phyloP scores from a whole-genome alignment of 768 basidiomycete species.

The Termitomyces sp. region DNA sequence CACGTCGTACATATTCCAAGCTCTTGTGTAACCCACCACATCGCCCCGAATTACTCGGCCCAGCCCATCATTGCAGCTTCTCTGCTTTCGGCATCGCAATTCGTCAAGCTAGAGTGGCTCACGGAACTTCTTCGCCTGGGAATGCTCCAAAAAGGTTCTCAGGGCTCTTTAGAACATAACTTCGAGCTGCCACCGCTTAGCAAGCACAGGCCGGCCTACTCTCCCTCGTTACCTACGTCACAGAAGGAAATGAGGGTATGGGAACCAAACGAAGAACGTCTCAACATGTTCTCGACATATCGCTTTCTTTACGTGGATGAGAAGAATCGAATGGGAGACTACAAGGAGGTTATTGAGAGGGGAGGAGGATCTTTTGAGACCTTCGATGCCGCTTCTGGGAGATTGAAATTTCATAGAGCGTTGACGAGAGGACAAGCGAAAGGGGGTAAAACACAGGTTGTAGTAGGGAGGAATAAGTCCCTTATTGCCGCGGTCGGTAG shows the following conservation, averaged over 20 bases:
- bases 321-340: constrained; percentile 40
- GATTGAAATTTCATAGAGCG: constrained; percentile 43
- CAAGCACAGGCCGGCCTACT: constrained; percentile 57
- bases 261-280: constrained; percentile 63
- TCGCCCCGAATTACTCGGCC: constrained; percentile 45
- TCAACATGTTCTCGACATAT: constrained; percentile 44
- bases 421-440: constrained; percentile 49
- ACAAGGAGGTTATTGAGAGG: constrained; percentile 47
- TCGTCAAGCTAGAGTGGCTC: constrained; percentile 69
- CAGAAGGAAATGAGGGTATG: constrained; percentile 52
- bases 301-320: constrained; percentile 62
- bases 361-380: constrained; percentile 60
- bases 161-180: constrained; percentile 39
- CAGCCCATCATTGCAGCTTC: constrained; percentile 48
- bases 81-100: constrained; percentile 47
- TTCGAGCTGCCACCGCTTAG: constrained; percentile 45
- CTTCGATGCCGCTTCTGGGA: constrained; percentile 47
- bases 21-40: constrained; percentile 56
- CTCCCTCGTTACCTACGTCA: constrained; percentile 37
- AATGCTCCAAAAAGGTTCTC: constrained; percentile 22
- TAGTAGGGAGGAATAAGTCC: constrained; percentile 44
- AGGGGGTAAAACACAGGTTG: constrained; percentile 39
- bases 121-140: constrained; percentile 52
- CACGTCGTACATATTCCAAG: constrained; percentile 41
- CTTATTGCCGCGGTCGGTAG: constrained; percentile 47